A percentile compares a stretch with the other conserved stretches of the same genome.
Evolutionary conservation across 805 yeast species (phyloP).

Genomic region (Yarrowia sp.): DNA sequence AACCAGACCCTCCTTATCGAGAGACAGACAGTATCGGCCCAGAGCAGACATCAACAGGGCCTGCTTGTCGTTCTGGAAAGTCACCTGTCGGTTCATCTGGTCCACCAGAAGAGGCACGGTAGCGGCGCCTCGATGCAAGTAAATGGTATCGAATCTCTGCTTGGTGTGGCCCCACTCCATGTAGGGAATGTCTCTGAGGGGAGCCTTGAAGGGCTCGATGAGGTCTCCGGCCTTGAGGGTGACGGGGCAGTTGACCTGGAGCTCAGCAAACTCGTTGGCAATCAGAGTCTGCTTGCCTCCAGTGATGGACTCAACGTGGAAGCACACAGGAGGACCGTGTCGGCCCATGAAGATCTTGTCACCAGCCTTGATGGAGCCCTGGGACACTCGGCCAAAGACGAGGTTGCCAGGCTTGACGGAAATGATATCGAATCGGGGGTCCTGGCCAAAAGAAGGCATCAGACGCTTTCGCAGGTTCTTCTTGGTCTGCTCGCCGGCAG

Average conservation of each 20-base stretch:
- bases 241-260: slow-evolving; percentile 26
- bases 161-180: slow-evolving; percentile 35
- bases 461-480: slow-evolving; percentile 28
- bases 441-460: slow-evolving; percentile 28
- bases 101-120: slow-evolving; percentile 29
- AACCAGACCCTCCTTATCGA: slow-evolving; percentile 30
- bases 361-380: slow-evolving; percentile 18
- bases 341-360: slow-evolving; percentile 36
- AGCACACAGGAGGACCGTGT: slow-evolving; percentile 32
- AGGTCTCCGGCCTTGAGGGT: slow-evolving; percentile 31
- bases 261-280: slow-evolving; percentile 32
- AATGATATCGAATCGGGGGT: slow-evolving; percentile 29
- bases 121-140: slow-evolving; percentile 30
- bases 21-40: slow-evolving; percentile 16
- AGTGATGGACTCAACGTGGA: slow-evolving; percentile 30
- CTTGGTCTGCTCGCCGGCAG: slow-evolving; percentile 13
- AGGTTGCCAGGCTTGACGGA: slow-evolving; percentile 34
- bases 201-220: slow-evolving; percentile 31
- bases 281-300: slow-evolving; percentile 17
- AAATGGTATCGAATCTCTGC: slow-evolving; percentile 33
- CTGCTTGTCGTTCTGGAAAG: slow-evolving; percentile 30
- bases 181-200: slow-evolving; percentile 33
- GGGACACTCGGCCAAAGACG: slow-evolving; percentile 30
- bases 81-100: slow-evolving; percentile 34
- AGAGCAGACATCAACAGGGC: slow-evolving; percentile 32